A percentile compares a stretch with the other conserved stretches of the same genome.
phyloP scores from a whole-genome alignment of 768 basidiomycete species.

The Suillus subalutaceus region DNA sequence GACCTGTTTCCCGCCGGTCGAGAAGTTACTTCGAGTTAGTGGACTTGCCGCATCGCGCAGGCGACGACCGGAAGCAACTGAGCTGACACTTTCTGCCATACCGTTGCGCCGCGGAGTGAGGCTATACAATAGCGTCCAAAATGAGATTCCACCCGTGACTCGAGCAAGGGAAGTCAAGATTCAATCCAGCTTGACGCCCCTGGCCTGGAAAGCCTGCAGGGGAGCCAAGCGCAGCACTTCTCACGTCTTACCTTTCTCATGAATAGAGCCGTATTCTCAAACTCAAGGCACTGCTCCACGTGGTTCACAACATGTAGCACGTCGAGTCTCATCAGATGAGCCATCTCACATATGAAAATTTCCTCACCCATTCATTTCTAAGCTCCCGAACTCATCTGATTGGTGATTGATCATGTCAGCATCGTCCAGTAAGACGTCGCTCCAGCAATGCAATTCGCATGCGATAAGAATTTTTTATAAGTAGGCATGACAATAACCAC shows the following conservation, averaged over 20 bases:
- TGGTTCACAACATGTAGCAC: background rate
- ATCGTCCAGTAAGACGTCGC: background rate
- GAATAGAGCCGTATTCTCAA: background rate
- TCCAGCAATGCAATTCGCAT: background rate
- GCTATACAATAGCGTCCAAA: background rate
- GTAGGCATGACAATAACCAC: slow-evolving; percentile 3
- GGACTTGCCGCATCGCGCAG: background rate
- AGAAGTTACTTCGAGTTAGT: background rate
- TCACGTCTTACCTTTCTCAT: background rate
- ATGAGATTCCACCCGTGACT: background rate
- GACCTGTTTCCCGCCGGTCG: background rate
- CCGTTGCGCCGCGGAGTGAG: background rate
- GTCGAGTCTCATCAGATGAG: background rate
- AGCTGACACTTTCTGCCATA: slow-evolving; percentile 1
- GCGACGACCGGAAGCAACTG: background rate
- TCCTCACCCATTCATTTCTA: background rate
- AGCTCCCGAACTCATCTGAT: background rate
- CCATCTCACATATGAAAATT: background rate
- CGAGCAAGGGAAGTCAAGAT: background rate
- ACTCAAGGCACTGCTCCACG: background rate
- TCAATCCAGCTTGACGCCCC: background rate
- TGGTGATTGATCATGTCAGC: background rate
- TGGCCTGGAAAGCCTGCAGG: background rate
- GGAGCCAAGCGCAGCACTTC: background rate
- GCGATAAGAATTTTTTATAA: background rate